Conservation (phyloP, 176 grass and related monocot species). For the bread wheat (Triticum aestivum) region IWGSC_CS_RefSeq_v2.1 NC_057805.1:31604793-31605292, state of each 20-base stretch:
- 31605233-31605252: not conserved
- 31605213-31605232: not conserved
- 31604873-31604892: slow-evolving; percentile 16
- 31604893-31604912: not conserved
- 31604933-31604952: not conserved
- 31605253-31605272: not conserved
- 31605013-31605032: slow-evolving; percentile 5
- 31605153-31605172: not conserved
- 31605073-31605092: not conserved
- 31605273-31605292: not conserved
- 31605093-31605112: not conserved
- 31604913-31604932: slow-evolving; percentile 44
- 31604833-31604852: not conserved
- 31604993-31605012: not conserved
- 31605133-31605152: slow-evolving; percentile 6
- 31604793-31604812: not conserved
- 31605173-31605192: not conserved
- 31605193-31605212: not conserved
- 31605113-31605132: not conserved
- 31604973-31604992: not conserved
- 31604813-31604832: not conserved
- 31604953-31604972: not conserved
- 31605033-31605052: not conserved
- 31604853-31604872: not conserved
- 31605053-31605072: no score